Evolutionary conservation across 2,329 filamentous ascomycete species (phyloP).

Genomic region (Colletotrichum euphorbiae): DNA sequence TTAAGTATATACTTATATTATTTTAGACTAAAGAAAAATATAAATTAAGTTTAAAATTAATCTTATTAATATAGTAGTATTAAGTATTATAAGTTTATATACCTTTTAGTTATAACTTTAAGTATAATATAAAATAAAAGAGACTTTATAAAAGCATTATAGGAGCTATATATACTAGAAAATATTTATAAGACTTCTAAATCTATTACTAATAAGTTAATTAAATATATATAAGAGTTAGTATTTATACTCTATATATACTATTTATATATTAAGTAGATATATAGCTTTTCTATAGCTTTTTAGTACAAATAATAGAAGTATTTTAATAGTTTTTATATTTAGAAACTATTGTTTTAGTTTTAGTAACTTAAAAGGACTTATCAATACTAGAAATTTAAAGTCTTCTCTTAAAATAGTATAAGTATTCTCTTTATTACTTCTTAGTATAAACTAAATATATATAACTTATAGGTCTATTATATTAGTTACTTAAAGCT

Average conservation of each 20-base stretch:
- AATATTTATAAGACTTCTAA: neutral
- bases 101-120: neutral
- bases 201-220: neutral
- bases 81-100: too few species aligned
- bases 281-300: neutral
- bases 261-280: neutral
- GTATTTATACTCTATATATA: neutral
- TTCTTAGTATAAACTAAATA: neutral
- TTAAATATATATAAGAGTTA: neutral
- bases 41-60: constrained; percentile 3
- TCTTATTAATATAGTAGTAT: neutral
- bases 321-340: neutral
- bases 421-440: neutral
- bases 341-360: neutral
- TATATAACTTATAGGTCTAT: neutral
- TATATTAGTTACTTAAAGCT: neutral
- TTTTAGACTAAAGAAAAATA: neutral
- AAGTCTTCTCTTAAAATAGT: neutral
- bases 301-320: neutral
- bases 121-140: neutral
- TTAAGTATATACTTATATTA: too few species aligned
- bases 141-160: too few species aligned
- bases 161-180: neutral
- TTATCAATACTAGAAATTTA: neutral
- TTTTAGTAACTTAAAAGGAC: neutral